Evolutionary conservation across 2,329 filamentous ascomycete species (phyloP).

Genomic region (Aureobasidium sp.): DNA sequence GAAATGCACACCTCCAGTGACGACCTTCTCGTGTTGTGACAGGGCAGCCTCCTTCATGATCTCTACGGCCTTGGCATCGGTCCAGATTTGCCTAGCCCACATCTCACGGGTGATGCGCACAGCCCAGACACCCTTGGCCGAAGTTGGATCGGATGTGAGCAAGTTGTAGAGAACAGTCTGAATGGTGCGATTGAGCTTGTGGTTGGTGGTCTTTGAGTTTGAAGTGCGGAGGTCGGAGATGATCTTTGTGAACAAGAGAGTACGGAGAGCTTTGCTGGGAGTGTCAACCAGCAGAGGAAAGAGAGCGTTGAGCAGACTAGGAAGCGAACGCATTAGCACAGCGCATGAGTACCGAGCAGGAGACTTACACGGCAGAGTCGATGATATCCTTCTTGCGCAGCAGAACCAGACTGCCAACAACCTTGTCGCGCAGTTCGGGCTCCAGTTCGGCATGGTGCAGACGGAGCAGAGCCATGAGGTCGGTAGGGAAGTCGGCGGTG

Average conservation of each 20-base stretch:
- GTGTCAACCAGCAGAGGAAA: constrained; percentile 92
- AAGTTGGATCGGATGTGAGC: constrained; percentile 74
- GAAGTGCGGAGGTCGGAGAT: constrained; percentile 80
- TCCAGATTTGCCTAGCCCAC: constrained; percentile 96
- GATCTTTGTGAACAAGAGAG: constrained; percentile 82
- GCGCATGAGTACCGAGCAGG: constrained; percentile 13
- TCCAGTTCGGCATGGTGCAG: constrained; percentile 77
- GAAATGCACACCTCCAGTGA: constrained; percentile 79
- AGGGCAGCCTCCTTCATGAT: constrained; percentile 94
- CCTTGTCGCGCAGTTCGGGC: constrained; percentile 81
- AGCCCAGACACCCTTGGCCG: constrained; percentile 85
- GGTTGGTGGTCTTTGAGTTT: constrained; percentile 81
- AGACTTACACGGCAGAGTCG: constrained; percentile 59
- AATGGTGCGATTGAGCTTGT: constrained; percentile 84
- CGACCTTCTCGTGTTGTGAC: constrained; percentile 86
- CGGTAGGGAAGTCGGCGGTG: constrained; percentile 66
- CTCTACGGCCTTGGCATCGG: constrained; percentile 87
- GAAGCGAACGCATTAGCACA: constrained; percentile 10
- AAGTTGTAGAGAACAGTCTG: constrained; percentile 92
- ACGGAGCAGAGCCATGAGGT: constrained; percentile 72
- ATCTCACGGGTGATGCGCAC: constrained; percentile 91
- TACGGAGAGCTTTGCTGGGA: constrained; percentile 78
- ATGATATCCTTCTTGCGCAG: constrained; percentile 87
- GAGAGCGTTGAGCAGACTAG: constrained; percentile 69
- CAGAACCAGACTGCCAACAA: constrained; percentile 82